Evolutionary conservation across 805 yeast genomes (phyloP), one percentile per base, ranked within the genome.

Genomic region (Wickerhamiella lipophila): DNA sequence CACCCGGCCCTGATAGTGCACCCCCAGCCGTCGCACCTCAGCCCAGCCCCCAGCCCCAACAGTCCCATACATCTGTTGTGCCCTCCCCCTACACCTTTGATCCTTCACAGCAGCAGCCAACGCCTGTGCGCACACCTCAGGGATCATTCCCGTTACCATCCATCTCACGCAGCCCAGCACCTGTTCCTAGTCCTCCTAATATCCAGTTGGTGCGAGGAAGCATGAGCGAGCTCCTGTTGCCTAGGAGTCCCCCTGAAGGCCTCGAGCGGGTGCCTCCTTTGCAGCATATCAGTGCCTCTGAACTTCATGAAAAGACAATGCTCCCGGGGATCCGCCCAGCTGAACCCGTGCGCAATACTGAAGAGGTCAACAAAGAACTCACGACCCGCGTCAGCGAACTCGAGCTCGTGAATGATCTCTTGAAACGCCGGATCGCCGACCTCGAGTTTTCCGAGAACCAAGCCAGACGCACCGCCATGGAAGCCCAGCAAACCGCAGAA

Each of bases 341-440:
- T 13, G 34, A 36, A 11, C 46, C 46, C 39, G 23, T 18, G 8
- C 38, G 39, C 11, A 19, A 18, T 9, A 12, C 42, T 21, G 39
- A 43, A 8, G 41, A 53, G 8, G 70, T 67, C 32, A 57, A 65
- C 18, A 67, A 68, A 29, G 68, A 64, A 47, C 66, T 88, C 53
- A 76, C 77, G 54, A 84, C 95, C 0, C 72, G 94, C 51, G 84
- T 88, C 19, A 77, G 83, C 11, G 97, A 89, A 62, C 72, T 89
- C 53, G 97, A 89, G 62, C 70, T 88, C 39, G 95, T 89, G 36
- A 88, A 87, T 58, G 96, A 88, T 61, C 68, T 89, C 51, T 84
- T 86, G 68, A 76, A 84, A 56, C 76, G 89, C 6, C 76, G 94
- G 56, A 84, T 89, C 40, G 70, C 75, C 62, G 95, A 89, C 60